Evolutionary conservation across 768 basidiomycete species (phyloP), one percentile per base, ranked within the genome.

Genomic region (Mycena leptocephala): DNA sequence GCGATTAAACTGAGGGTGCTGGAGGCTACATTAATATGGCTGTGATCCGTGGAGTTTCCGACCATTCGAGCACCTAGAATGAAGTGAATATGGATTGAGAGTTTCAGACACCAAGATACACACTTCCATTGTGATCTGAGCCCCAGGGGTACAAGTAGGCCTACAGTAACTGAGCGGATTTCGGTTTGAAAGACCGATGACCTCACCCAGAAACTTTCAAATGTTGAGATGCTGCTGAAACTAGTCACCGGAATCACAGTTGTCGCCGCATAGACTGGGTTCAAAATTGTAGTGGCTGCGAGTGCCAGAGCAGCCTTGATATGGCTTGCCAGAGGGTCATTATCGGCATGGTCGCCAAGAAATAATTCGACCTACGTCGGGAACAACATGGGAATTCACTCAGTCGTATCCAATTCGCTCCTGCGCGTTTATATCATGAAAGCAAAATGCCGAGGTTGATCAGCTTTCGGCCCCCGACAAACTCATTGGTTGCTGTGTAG

Each of bases 61-160:
- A 84, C 83, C 88, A 88, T 88, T 13, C 88, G 84, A 39, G 86
- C 88, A 75, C 86, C 87, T 88, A 66, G 10, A 48, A 33, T 18
- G 16, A 3, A n/a, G n/a, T n/a, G n/a, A n/a, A n/a, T 14, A 32
- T 3, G 37, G 43, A 13, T 16, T 46, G 14, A 64, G 24, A 14
- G 51, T 53, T 37, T 68, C 9, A 28, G 22, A 51, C 24, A 32
- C 16, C 24, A 32, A 20, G 26, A 11, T 28, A 83, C 86, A 6
- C 70, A 88, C 87, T 86, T 68, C 88, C 88, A 65, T 88, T 88
- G 78, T 88, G 88, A 61, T 88, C 87, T 37, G 86, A 86, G 8
- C 88, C 88, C 88, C 88, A 89, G 8, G 88, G 88, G 72, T 89
- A 89, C 30, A 88, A 81, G 75, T 89, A 88, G 28, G 81, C 81